Percentiles rank a stretch among this genome's conserved stretches.
phyloP scores from a whole-genome alignment of 495 filamentous ascomycete genomes.

The Aspergillus nanangensis region DNA sequence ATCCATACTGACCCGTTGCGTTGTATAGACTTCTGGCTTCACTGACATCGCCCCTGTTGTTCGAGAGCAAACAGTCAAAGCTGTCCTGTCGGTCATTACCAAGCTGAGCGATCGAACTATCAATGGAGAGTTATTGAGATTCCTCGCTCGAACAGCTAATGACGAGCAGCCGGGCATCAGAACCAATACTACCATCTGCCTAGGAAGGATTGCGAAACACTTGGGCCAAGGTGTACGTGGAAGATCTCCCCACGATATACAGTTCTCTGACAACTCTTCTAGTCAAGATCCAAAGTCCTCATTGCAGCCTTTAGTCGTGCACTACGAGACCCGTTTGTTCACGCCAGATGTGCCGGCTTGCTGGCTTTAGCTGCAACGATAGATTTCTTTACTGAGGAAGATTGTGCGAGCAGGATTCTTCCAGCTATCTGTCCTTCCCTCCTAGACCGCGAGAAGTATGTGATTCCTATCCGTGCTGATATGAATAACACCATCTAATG shows the following conservation, averaged over 20 bases:
- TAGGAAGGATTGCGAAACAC: slow-evolving; percentile 92
- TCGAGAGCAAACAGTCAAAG: slow-evolving; percentile 92
- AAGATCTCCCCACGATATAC: neutral
- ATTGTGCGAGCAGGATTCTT: slow-evolving; percentile 78
- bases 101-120: slow-evolving; percentile 91
- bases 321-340: slow-evolving; percentile 87
- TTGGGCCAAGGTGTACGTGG: slow-evolving; percentile 61
- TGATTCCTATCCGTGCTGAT: neutral
- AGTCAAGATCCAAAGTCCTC: slow-evolving; percentile 82
- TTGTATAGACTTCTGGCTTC: slow-evolving; percentile 73
- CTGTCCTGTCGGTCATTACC: slow-evolving; percentile 74
- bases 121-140: slow-evolving; percentile 87
- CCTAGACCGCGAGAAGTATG: slow-evolving; percentile 82
- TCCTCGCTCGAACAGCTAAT: slow-evolving; percentile 93
- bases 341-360: slow-evolving; percentile 84
- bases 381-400: slow-evolving; percentile 84
- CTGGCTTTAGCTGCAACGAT: slow-evolving; percentile 79
- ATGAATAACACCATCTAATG: neutral
- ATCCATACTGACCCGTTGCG: neutral
- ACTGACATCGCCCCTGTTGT: slow-evolving; percentile 87
- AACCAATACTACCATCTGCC: slow-evolving; percentile 95
- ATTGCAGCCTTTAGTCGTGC: slow-evolving; percentile 86
- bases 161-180: slow-evolving; percentile 97
- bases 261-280: slow-evolving; percentile 15
- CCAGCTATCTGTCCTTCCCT: slow-evolving; percentile 77